Conservation (phyloP, 2,329 filamentous ascomycete genomes). For the Colletotrichum abscissum region DNA sequence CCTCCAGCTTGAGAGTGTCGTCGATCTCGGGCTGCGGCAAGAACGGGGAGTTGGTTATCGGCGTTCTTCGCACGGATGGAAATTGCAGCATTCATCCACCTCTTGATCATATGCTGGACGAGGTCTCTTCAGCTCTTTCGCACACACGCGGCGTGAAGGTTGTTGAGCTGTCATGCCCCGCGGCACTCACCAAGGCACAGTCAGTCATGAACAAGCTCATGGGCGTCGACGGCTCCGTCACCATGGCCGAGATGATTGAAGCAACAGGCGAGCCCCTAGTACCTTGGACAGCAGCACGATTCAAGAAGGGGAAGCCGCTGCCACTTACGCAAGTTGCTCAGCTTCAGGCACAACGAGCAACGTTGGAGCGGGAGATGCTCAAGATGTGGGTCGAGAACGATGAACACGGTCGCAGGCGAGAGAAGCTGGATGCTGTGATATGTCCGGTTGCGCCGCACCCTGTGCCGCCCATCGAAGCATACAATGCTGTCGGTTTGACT, state of each 20-base stretch:
- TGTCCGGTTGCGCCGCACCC: slow-evolving; percentile 71
- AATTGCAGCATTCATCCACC: slow-evolving; percentile 23
- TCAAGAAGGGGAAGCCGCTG: slow-evolving; percentile 5
- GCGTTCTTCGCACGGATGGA: slow-evolving; percentile 22
- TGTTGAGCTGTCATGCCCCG: not conserved
- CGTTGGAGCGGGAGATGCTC: slow-evolving; percentile 27
- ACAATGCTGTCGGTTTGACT: slow-evolving; percentile 43
- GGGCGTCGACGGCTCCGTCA: slow-evolving; percentile 10
- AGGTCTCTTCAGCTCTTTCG: slow-evolving; percentile 1
- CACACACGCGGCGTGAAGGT: not conserved
- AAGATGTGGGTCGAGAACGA: slow-evolving; percentile 24
- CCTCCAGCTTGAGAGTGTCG: not conserved
- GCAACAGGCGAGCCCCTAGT: slow-evolving; percentile 21
- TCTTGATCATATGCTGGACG: slow-evolving; percentile 21
- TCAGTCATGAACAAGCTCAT: slow-evolving; percentile 33
- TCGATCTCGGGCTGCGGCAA: not conserved
- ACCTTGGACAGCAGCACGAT: slow-evolving; percentile 17
- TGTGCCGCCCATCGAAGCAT: slow-evolving; percentile 56
- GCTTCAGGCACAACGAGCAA: slow-evolving; percentile 19
- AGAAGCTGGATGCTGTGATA: slow-evolving; percentile 63
- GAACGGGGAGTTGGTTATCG: slow-evolving; percentile 18
- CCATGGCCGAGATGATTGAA: slow-evolving; percentile 23
- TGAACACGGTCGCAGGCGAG: not conserved
- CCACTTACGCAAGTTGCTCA: slow-evolving; percentile 1
- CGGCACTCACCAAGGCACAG: slow-evolving; percentile 12